These are phyloP conservation scores for Filobasidium floriforme DNA, from an alignment of 768 basidiomycete species.

Conservation along the genomic window DNA sequence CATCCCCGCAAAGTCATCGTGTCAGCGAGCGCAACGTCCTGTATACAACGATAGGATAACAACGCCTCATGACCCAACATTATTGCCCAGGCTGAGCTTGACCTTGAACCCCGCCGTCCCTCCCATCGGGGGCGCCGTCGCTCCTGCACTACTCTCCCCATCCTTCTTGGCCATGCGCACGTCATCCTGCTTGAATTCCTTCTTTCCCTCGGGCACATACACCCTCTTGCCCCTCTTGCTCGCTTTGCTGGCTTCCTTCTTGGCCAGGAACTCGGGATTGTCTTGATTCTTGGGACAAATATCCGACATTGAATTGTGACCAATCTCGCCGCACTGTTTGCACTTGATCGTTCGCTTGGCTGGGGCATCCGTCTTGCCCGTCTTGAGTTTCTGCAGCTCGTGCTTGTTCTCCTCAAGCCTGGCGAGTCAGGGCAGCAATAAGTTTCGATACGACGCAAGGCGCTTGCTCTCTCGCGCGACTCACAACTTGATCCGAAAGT, in stretches of 20 bases:
- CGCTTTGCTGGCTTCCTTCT: constrained; percentile 5
- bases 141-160: not conserved
- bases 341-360: constrained; percentile 8
- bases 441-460: not conserved
- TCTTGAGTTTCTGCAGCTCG: not conserved
- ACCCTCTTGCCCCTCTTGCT: constrained; percentile 1
- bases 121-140: not conserved
- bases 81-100: not conserved
- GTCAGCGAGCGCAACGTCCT: no score
- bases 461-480: not conserved
- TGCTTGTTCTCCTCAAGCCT: constrained; percentile 2
- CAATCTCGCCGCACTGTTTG: constrained; percentile 7
- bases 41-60: no score
- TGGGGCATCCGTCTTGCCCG: constrained; percentile 1
- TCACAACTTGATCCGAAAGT: constrained; percentile 3
- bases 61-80: no score
- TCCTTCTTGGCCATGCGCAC: not conserved
- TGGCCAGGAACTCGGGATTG: constrained; percentile 3
- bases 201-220: not conserved
- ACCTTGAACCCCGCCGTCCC: constrained; percentile 8
- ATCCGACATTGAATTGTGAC: constrained; percentile 6
- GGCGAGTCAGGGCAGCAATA: not conserved
- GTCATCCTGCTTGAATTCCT: constrained; percentile 6
- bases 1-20: no score
- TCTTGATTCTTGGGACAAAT: constrained; percentile 6